phyloP scores from a whole-genome alignment of 2,329 filamentous ascomycete species.

The Pochonia chlamydosporia region DNA sequence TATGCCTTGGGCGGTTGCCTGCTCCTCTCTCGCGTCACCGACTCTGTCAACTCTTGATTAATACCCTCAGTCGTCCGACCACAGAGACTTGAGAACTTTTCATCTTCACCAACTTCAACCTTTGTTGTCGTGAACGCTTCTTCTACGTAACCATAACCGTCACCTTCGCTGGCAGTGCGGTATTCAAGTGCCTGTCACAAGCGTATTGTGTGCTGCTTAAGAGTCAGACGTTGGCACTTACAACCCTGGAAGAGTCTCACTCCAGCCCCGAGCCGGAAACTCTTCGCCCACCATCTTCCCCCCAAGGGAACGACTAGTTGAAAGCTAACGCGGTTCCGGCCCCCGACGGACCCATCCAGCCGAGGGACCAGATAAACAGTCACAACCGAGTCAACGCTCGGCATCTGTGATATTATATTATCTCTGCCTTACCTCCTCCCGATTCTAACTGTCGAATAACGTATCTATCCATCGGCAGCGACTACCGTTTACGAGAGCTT shows the following conservation, averaged over 20 bases:
- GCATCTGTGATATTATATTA: neutral
- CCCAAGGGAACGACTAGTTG: neutral
- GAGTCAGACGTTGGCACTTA: neutral
- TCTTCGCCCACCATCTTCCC: neutral
- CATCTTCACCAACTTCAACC: neutral
- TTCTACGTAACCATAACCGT: neutral
- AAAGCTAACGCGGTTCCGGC: constrained; percentile 1
- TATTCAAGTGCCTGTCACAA: neutral
- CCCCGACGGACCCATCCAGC: constrained; percentile 8
- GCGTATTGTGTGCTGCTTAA: neutral
- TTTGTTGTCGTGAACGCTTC: neutral
- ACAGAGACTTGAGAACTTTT: neutral
- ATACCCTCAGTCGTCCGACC: neutral
- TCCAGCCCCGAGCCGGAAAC: constrained; percentile 2
- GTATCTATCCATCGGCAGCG: no score
- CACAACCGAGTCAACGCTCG: neutral
- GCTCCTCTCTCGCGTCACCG: neutral
- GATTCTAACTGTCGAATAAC: constrained; percentile 3
- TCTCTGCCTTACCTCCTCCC: neutral
- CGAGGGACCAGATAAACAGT: constrained; percentile 5
- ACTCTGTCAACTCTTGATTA: constrained; percentile 1
- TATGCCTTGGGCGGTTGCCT: constrained; percentile 10
- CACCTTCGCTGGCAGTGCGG: neutral
- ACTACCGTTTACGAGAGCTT: no score
- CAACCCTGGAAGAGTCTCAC: neutral